Base-by-base conservation (phyloP, 2,329 filamentous ascomycete species). In the Colletotrichum melonis region DNA sequence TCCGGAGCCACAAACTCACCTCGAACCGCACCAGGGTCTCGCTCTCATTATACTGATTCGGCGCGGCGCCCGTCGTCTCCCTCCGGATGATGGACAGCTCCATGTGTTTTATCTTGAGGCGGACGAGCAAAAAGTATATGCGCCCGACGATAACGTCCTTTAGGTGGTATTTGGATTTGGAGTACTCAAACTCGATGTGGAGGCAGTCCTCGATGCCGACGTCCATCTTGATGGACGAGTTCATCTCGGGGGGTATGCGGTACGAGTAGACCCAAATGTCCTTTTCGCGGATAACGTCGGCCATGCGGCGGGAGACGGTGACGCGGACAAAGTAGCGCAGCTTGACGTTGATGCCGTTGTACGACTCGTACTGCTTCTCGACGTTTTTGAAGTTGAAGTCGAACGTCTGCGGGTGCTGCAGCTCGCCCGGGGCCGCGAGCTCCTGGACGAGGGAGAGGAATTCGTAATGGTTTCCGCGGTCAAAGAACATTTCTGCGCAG, bases 321-420 rank as follows among this genome's bases (percentile, higher is more conserved):
- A 98, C 97, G 78, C 95, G 94, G 71, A 98, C 92, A 85, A 98
- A 98, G 90, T 99, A 99, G 78, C 97, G 95, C 82, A 99, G 90
- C 88, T 98, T 97, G 80, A 99, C 97, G 82, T 99, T 99, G 91
- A 99, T 99, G 81, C 97, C 97, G 82, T 98, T 97, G 89, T 99
- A 99, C 76, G 95, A 98, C 86, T 99, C 97, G 89, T 99, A 99
- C 84, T 97, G 95, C 88, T 99, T 99, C 90, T 99, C 97, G 79
- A 99, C 95, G 84, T 98, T 99, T 85, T 98, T 98, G 91, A 99
- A 99, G 87, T 98, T 97, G 91, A 99, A 99, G 78, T 97, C 95
- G 84, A 98, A 98, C 62, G 95, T 98, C 86, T 99, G 97, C 56
- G 97, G 97, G 85, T 99, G 97, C 82, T 98, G 97, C 71, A 99